A percentile compares a stretch with the other conserved stretches of the same genome.
phyloP scores from a whole-genome alignment of 176 grass and related monocot genomes.

The Avena sativa region DNA sequence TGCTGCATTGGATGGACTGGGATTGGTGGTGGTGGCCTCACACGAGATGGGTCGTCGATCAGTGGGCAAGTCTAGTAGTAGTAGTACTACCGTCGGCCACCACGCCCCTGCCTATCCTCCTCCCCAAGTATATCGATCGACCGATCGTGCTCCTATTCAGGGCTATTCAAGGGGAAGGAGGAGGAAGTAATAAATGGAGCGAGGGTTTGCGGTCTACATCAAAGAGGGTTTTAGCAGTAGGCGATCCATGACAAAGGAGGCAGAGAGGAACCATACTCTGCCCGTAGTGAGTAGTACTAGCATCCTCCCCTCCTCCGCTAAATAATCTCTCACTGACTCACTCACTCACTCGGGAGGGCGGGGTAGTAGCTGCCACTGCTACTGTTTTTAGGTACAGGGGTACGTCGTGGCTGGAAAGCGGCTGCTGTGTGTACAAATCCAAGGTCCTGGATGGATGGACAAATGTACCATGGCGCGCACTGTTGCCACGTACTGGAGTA shows the following conservation, averaged over 20 bases:
- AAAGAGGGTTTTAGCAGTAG: not conserved
- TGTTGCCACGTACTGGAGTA: not conserved
- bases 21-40: not conserved
- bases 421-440: too few relatives aligned
- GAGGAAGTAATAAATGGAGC: not conserved
- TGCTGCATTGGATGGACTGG: not conserved
- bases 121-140: not conserved
- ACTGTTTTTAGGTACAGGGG: not conserved
- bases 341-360: not conserved
- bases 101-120: too few relatives aligned
- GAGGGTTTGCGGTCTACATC: not conserved
- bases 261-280: not conserved
- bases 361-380: not conserved
- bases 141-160: not conserved
- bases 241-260: too few relatives aligned
- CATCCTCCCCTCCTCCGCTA: too few relatives aligned
- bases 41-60: not conserved
- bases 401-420: not conserved
- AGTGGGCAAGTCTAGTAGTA: not conserved
- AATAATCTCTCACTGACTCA: not conserved
- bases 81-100: too few relatives aligned
- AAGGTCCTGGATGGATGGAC: not conserved
- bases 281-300: not conserved
- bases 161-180: too few relatives aligned
- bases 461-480: not conserved